phyloP scores from a whole-genome alignment of 179 eudicot genomes.

The Actinidia arguta region DNA sequence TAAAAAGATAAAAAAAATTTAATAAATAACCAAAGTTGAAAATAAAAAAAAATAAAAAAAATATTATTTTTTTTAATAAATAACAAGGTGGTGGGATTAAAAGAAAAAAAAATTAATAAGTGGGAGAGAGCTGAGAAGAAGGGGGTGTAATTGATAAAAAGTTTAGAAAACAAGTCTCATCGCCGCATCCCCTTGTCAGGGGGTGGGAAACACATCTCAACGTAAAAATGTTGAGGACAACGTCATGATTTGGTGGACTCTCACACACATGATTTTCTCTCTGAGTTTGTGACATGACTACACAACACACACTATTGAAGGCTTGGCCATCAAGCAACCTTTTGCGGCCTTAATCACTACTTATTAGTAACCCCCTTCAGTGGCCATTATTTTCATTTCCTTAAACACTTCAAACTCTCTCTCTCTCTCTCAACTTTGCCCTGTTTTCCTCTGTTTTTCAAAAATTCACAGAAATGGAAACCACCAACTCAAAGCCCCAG shows the following conservation, averaged over 20 bases:
- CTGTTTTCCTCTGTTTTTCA: constrained; percentile 4
- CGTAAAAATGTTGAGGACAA: too few relatives aligned
- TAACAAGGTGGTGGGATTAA: too few relatives aligned
- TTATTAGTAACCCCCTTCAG: background rate
- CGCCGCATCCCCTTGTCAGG: too few relatives aligned
- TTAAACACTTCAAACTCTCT: background rate
- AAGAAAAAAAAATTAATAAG: too few relatives aligned
- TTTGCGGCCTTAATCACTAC: background rate
- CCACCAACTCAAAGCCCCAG: background rate
- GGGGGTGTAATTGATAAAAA: too few relatives aligned
- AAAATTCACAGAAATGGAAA: constrained; percentile 12
- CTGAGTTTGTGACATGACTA: background rate
- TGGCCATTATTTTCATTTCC: background rate
- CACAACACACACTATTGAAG: background rate
- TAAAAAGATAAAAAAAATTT: too few relatives aligned
- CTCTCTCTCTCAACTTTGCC: background rate
- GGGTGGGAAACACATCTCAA: too few relatives aligned
- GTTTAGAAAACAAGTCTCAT: too few relatives aligned
- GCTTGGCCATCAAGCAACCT: background rate
- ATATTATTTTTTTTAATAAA: too few relatives aligned
- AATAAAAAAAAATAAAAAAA: too few relatives aligned
- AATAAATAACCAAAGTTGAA: too few relatives aligned
- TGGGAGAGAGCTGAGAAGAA: too few relatives aligned
- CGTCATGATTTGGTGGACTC: background rate
- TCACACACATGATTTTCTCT: background rate